Conservation (phyloP, 257 asterid species). For the Pogostemon cablin region DNA sequence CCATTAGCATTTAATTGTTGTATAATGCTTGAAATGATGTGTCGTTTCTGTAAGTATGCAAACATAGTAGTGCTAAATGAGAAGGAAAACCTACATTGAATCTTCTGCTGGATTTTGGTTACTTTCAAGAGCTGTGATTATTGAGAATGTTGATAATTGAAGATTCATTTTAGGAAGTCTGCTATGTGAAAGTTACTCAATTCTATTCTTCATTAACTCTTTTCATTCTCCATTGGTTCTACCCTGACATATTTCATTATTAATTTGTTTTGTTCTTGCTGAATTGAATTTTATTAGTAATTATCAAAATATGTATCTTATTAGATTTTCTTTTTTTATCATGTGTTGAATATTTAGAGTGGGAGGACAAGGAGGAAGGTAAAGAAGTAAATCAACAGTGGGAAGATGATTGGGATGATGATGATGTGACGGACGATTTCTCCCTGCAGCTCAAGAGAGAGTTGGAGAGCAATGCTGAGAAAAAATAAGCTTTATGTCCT, state of each 20-base stretch:
- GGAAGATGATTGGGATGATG: slow-evolving; percentile 99
- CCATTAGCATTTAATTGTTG: neutral
- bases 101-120: neutral
- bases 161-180: neutral
- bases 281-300: slow-evolving; percentile 6
- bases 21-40: slow-evolving; percentile 15
- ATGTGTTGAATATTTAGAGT: slow-evolving; percentile 41
- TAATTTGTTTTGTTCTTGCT: neutral
- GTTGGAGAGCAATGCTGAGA: slow-evolving; percentile 70
- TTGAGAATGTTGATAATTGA: neutral
- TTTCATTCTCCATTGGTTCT: neutral
- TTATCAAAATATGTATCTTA: slow-evolving; percentile 14
- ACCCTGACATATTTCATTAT: neutral
- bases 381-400: slow-evolving; percentile 82
- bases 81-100: neutral
- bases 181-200: neutral
- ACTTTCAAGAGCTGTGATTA: neutral
- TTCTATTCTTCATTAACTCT: neutral
- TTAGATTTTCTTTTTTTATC: neutral
- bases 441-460: slow-evolving; percentile 87
- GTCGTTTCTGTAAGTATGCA: neutral
- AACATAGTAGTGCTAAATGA: neutral
- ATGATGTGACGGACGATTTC: slow-evolving; percentile 89
- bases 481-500: slow-evolving; percentile 41
- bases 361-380: slow-evolving; percentile 76